Base-by-base conservation (phyloP, 2,329 filamentous ascomycete species). In the Dactylella cylindrospora region DNA sequence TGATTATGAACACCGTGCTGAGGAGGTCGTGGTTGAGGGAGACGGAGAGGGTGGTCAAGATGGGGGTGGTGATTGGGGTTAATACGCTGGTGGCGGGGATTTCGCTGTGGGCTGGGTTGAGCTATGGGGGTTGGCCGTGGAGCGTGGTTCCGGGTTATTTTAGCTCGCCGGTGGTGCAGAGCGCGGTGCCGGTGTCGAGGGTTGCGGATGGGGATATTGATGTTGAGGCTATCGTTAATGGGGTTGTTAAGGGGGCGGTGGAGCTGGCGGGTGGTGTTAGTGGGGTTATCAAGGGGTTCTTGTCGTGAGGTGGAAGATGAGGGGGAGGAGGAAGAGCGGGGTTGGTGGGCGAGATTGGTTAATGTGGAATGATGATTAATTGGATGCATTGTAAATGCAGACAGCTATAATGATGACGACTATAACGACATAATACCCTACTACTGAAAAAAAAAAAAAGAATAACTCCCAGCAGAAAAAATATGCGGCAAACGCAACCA, bases 121-220 rank as follows among this genome's bases (percentile, higher is more conserved):
- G 57, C 22, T 62, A 49, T 17, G 57, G 57, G 1, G 57, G 57
- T 2, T 62, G 57, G 57, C 57, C 57, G 20, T 62, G 57, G 57
- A 23, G 12, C 17, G 57, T 32, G 8, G 57, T 54, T 29, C 31
- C 43, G 12, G 29, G 36, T 8, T 62, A 49, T 22, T 62, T 62
- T 19, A 25, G 39, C 10, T 12, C 38, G 6, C 41, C 43, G 15
- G 19, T 20, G 9, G 43, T 44, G 5, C 25, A 33, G 12, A 28
- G 43, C 7, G 39, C 43, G 17, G 22, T 17, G 2, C 17, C 10
- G 3, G 39, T 4, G 4, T 49, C 36, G 7, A 29, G n/a, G 10
- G 25, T 38, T 15, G 35, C 9, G 5, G 35, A 41, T 5, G 53
- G 54, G 5, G 57, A 62, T n/a, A 22, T 62, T 28, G 57, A 62